phyloP scores from a whole-genome alignment of 305 asterid species.

The Fraxinus baroniana region DNA sequence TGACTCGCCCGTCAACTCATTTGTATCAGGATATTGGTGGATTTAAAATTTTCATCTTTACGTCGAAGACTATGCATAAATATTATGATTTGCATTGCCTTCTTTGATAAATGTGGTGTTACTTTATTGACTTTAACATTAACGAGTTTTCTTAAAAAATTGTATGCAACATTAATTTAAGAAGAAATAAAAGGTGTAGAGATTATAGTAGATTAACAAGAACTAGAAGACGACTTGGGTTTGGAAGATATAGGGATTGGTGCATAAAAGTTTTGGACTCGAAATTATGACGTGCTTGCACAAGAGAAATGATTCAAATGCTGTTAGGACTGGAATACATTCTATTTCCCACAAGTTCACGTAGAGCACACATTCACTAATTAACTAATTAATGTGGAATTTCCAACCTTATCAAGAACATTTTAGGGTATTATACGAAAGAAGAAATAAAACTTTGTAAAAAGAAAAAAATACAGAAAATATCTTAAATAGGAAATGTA shows the following conservation, averaged over 20 bases:
- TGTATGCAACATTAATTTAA: constrained; percentile 33
- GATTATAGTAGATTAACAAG: background rate
- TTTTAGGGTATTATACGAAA: background rate
- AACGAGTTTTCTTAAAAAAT: constrained; percentile 18
- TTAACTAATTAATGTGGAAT: constrained; percentile 45
- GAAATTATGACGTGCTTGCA: constrained; percentile 85
- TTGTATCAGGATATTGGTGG: constrained; percentile 5
- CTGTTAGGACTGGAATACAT: constrained; percentile 63
- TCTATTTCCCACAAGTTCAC: constrained; percentile 80
- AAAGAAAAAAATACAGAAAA: too few species aligned
- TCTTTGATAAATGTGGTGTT: background rate
- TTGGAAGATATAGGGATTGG: background rate
- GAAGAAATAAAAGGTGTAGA: background rate
- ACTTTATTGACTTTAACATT: background rate
- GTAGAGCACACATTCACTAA: constrained; percentile 58
- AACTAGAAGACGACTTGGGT: background rate
- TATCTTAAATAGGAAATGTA: too few species aligned
- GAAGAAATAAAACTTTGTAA: too few species aligned
- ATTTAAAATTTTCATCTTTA: constrained; percentile 2
- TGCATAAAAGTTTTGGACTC: constrained; percentile 41
- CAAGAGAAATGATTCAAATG: constrained; percentile 77
- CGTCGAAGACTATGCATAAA: background rate
- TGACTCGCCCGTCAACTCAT: background rate
- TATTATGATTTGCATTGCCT: background rate
- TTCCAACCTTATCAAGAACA: constrained; percentile 46